Conservation (phyloP, 495 filamentous ascomycete genomes). For the Jackrogersella multiformis region DNA sequence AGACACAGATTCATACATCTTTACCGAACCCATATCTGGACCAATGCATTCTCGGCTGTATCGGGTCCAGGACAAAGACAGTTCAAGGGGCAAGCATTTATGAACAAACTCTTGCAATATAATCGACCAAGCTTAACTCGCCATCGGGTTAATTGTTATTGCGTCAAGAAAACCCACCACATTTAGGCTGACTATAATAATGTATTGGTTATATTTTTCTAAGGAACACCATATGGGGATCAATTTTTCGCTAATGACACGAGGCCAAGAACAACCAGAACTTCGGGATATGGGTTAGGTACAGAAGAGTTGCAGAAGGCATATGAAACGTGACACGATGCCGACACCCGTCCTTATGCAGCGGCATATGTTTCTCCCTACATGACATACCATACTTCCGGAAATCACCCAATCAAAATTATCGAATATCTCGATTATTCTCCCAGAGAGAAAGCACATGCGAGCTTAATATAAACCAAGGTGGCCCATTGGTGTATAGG, state of each 20-base stretch:
- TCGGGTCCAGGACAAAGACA: neutral
- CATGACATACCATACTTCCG: slow-evolving; percentile 18
- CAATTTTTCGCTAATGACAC: slow-evolving; percentile 20
- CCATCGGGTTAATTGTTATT: slow-evolving; percentile 10
- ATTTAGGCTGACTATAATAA: slow-evolving; percentile 38
- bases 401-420: slow-evolving; percentile 21
- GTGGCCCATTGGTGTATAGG: slow-evolving; percentile 22
- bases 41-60: slow-evolving; percentile 11
- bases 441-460: slow-evolving; percentile 11
- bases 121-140: neutral
- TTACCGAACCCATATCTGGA: slow-evolving; percentile 20
- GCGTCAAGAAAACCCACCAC: slow-evolving; percentile 4
- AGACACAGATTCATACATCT: neutral
- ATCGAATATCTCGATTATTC: slow-evolving; percentile 8
- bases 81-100: neutral
- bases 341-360: slow-evolving; percentile 23
- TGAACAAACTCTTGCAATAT: neutral
- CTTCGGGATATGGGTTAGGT: slow-evolving; percentile 37
- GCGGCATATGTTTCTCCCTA: slow-evolving; percentile 24
- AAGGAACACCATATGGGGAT: slow-evolving; percentile 14
- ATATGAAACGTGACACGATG: slow-evolving; percentile 30
- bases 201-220: slow-evolving; percentile 27
- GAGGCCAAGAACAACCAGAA: slow-evolving; percentile 15
- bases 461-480: slow-evolving; percentile 28
- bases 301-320: slow-evolving; percentile 22